Percentiles rank a stretch among this genome's conserved stretches.
These are phyloP conservation scores for Suillus subalutaceus DNA, from an alignment of 768 basidiomycete genomes.

Conservation along the genomic window DNA sequence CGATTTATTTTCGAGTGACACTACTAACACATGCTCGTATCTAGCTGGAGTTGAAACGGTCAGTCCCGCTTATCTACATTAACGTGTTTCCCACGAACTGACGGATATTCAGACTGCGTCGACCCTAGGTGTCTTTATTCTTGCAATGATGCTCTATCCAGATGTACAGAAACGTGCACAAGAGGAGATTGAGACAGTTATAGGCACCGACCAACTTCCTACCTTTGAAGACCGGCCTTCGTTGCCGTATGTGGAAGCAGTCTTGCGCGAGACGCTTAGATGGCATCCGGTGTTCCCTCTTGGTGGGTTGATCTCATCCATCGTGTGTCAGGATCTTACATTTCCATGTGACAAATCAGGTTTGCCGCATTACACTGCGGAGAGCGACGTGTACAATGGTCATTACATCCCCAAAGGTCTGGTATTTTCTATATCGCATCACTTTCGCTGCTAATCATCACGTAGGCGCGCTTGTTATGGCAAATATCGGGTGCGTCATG, in stretches of 20 bases:
- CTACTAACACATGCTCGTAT: background rate
- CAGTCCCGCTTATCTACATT: slow-evolving; percentile 6
- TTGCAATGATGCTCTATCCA: slow-evolving; percentile 39
- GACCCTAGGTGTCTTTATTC: slow-evolving; percentile 32
- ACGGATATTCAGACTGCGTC: slow-evolving; percentile 30
- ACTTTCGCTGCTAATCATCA: slow-evolving; percentile 20
- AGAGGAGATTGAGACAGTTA: slow-evolving; percentile 35
- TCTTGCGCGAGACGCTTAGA: slow-evolving; percentile 38
- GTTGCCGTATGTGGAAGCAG: slow-evolving; percentile 35
- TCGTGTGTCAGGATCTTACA: background rate
- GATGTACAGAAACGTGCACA: slow-evolving; percentile 37
- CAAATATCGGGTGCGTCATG: slow-evolving; percentile 30
- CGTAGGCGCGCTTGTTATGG: slow-evolving; percentile 32
- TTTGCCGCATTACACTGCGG: slow-evolving; percentile 30
- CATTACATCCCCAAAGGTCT: slow-evolving; percentile 31
- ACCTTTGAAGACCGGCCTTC: slow-evolving; percentile 28
- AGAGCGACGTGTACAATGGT: slow-evolving; percentile 29
- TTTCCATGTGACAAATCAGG: slow-evolving; percentile 18
- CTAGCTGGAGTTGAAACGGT: slow-evolving; percentile 34
- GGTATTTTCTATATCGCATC: background rate
- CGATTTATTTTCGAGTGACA: slow-evolving; percentile 13
- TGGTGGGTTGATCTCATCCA: slow-evolving; percentile 18
- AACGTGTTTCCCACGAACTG: too few relatives aligned
- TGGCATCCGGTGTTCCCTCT: slow-evolving; percentile 37
- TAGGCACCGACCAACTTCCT: slow-evolving; percentile 33